Percentiles rank a stretch among this genome's conserved stretches.
Evolutionary conservation across 495 filamentous ascomycete species (phyloP).

Genomic region (Xylaria telfairii): DNA sequence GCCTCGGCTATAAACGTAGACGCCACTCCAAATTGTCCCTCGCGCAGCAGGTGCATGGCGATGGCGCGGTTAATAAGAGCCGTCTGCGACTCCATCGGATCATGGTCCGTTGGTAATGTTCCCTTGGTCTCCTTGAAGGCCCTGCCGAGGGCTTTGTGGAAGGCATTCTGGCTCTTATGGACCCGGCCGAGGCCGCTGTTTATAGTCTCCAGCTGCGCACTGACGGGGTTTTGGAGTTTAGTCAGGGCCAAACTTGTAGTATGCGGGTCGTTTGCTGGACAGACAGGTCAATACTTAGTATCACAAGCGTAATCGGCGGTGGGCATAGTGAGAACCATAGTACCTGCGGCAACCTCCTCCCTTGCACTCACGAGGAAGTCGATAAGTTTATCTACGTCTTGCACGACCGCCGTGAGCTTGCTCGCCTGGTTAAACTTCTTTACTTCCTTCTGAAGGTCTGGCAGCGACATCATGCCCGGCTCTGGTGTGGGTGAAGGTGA

Average conservation of each 20-base stretch:
- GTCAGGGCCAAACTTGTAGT: slow-evolving; percentile 73
- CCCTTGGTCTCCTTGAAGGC: slow-evolving; percentile 46
- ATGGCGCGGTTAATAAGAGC: slow-evolving; percentile 88
- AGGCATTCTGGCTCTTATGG: slow-evolving; percentile 76
- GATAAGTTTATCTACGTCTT: slow-evolving; percentile 81
- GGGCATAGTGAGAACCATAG: slow-evolving; percentile 9
- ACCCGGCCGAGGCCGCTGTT: slow-evolving; percentile 81
- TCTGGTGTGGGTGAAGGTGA: not conserved
- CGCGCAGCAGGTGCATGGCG: slow-evolving; percentile 92
- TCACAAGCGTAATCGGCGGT: not conserved
- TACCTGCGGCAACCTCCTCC: slow-evolving; percentile 71
- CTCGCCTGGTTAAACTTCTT: slow-evolving; percentile 69
- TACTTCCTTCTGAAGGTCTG: slow-evolving; percentile 71
- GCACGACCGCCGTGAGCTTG: slow-evolving; percentile 73
- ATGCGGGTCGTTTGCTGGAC: slow-evolving; percentile 65
- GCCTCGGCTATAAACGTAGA: slow-evolving; percentile 77
- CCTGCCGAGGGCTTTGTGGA: slow-evolving; percentile 83
- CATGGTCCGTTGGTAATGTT: slow-evolving; percentile 78
- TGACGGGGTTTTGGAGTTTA: slow-evolving; percentile 83
- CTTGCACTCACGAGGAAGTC: slow-evolving; percentile 74
- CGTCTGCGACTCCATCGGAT: slow-evolving; percentile 77
- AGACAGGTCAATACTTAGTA: slow-evolving; percentile 3
- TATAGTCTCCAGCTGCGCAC: slow-evolving; percentile 75
- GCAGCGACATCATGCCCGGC: slow-evolving; percentile 32
- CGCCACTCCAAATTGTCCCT: slow-evolving; percentile 90